phyloP scores from a whole-genome alignment of 1,139 yeast genomes.

The Taphrina deformans region DNA sequence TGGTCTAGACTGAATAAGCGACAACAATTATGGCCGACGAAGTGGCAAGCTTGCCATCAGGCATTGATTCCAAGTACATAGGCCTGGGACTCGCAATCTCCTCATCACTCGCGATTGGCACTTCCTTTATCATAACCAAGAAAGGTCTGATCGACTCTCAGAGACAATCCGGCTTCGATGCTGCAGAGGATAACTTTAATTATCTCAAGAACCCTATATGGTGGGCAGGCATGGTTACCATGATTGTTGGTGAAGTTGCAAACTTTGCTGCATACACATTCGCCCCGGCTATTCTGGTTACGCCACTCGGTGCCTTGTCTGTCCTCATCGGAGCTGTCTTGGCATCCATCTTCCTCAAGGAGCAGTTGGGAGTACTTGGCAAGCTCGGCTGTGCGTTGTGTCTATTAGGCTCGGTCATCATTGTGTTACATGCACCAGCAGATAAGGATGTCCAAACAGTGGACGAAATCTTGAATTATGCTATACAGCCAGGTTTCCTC shows the following conservation, averaged over 20 bases:
- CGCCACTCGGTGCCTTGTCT: constrained; percentile 87
- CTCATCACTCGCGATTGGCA: constrained; percentile 78
- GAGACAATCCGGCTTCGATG: constrained; percentile 57
- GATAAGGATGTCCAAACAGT: constrained; percentile 87
- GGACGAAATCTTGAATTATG: constrained; percentile 80
- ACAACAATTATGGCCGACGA: constrained; percentile 13
- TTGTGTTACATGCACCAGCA: constrained; percentile 88
- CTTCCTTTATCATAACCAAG: constrained; percentile 73
- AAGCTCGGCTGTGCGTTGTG: constrained; percentile 93
- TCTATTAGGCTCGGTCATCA: constrained; percentile 83
- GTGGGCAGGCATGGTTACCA: constrained; percentile 83
- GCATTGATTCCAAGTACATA: constrained; percentile 73
- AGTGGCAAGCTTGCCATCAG: constrained; percentile 10
- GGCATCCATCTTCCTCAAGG: constrained; percentile 81
- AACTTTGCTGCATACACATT: constrained; percentile 93
- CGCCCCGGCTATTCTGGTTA: constrained; percentile 90
- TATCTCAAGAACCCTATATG: constrained; percentile 83
- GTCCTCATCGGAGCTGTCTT: constrained; percentile 89
- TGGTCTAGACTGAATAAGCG: no score
- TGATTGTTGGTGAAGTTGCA: constrained; percentile 91
- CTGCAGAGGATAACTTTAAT: constrained; percentile 61
- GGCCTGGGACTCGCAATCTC: constrained; percentile 87
- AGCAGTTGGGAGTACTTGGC: constrained; percentile 85
- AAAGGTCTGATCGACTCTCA: constrained; percentile 79
- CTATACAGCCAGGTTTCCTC: constrained; percentile 78